Evolutionary conservation across 768 basidiomycete genomes (phyloP).

Genomic region (Mycena albidolilacea): DNA sequence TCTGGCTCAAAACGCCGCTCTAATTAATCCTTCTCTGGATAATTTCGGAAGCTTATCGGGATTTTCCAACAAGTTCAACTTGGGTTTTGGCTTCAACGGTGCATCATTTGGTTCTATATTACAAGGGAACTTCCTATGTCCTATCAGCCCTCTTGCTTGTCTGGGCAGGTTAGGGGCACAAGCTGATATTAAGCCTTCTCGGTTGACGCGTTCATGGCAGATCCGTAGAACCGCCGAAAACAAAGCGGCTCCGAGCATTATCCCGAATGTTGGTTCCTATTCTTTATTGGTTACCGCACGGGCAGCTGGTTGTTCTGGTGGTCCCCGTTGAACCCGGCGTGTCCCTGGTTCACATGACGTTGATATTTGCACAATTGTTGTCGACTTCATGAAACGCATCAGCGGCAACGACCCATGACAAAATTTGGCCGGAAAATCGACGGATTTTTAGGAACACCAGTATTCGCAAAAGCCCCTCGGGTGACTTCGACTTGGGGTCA

Average conservation of each 20-base stretch:
- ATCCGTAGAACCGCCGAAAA: conserved; percentile 14
- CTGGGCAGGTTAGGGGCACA: neutral
- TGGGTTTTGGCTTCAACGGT: neutral
- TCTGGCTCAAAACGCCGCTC: neutral
- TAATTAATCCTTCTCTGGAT: neutral
- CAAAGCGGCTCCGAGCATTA: neutral
- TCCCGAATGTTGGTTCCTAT: no score
- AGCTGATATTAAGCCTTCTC: neutral
- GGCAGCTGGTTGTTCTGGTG: no score
- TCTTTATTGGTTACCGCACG: no score
- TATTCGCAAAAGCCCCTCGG: neutral
- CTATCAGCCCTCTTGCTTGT: neutral
- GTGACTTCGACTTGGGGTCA: neutral
- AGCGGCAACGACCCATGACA: neutral
- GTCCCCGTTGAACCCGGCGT: no score
- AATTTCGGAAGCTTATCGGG: conserved; percentile 1
- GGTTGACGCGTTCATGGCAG: neutral
- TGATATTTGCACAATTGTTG: neutral
- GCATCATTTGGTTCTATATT: neutral
- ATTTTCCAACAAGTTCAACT: neutral
- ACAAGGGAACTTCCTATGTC: neutral
- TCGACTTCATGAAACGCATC: neutral
- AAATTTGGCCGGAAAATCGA: conserved; percentile 7
- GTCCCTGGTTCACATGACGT: neutral
- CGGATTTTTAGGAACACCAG: neutral